Evolutionary conservation across 1,284 basidiomycete species (phyloP).

Genomic region (Salmacisia buchloeana): DNA sequence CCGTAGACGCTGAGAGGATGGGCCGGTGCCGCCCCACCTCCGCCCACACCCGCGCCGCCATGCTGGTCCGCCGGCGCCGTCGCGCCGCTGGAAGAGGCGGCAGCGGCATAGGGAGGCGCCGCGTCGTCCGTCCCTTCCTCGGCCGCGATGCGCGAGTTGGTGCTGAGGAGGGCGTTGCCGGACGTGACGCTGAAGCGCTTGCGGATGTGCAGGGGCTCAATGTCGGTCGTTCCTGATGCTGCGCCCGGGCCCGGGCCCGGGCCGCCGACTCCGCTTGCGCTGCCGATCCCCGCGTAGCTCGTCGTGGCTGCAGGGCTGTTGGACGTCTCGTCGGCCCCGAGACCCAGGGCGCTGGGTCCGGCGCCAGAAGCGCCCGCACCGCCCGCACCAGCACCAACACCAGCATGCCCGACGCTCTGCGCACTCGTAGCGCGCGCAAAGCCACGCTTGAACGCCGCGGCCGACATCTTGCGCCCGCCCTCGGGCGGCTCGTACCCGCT

Average conservation of each 20-base stretch:
- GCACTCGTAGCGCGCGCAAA: slow-evolving; percentile 29
- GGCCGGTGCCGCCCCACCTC: background rate
- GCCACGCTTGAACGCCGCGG: slow-evolving; percentile 40
- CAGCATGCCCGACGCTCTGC: slow-evolving; percentile 10
- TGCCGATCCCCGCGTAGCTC: background rate
- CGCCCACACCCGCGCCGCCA: background rate
- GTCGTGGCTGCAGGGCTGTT: too few species aligned
- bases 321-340: too few species aligned
- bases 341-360: too few species aligned
- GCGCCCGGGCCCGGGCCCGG: slow-evolving; percentile 14
- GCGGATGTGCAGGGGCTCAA: slow-evolving; percentile 29
- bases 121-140: slow-evolving; percentile 17
- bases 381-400: too few species aligned
- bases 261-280: too few species aligned
- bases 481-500: slow-evolving; percentile 12
- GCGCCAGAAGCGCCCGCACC: too few species aligned
- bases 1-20: background rate
- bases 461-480: slow-evolving; percentile 41
- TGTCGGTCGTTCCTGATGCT: slow-evolving; percentile 11
- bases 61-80: background rate
- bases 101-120: slow-evolving; percentile 23
- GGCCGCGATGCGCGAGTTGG: slow-evolving; percentile 17
- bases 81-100: background rate
- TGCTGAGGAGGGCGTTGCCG: slow-evolving; percentile 13
- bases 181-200: slow-evolving; percentile 23